Evolutionary conservation across 176 grass and related monocot genomes (phyloP), one percentile per base, ranked within the genome.

Genomic region (Rhynchospora pubera): DNA sequence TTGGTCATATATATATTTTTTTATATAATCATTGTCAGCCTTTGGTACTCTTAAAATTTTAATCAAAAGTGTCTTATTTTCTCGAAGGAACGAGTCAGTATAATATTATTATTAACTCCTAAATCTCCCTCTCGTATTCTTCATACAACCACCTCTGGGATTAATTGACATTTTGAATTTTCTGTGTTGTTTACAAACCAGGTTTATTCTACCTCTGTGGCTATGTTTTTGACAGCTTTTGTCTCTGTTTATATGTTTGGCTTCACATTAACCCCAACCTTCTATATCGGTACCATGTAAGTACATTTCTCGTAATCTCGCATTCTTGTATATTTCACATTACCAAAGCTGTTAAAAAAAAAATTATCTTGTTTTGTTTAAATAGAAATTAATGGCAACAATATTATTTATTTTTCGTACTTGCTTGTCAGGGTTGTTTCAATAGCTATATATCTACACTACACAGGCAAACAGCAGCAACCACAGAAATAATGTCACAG

Each of bases 171-270:
- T 70, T 32, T 32, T 76, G 48, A 7, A 30, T 76, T 72, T 74
- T 30, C 19, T 23, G 50, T 34, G 14, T n/a, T 19, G 4, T 62
- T n/a, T 77, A 28, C 15, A 82, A 82, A 18, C 23, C 86, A 92
- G 94, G 94, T 97, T 46, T 94, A 97, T 76, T 97, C 94, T 39
- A 97, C 94, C 70, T 94, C 94, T 47, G 92, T 97, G 26, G 92
- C 94, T 57, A 97, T 97, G 90, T 92, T 97, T 77, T 62, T 97
- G 23, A 97, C 94, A 11, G 94, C 94, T 6, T 43, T 91, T 7
- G 78, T 94, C 16, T 97, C 92, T 0, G 87, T 92, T 63, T 92
- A 92, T 84, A 86, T 94, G 66, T 94, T 94, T n/a, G 21, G 44
- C 18, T 97, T 90, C 81, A 89, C 90, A 80, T 76, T 97, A 5